Evolutionary conservation across 768 basidiomycete genomes (phyloP), one percentile per base, ranked within the genome.

Genomic region (Rubroboletus pulcherrimus): DNA sequence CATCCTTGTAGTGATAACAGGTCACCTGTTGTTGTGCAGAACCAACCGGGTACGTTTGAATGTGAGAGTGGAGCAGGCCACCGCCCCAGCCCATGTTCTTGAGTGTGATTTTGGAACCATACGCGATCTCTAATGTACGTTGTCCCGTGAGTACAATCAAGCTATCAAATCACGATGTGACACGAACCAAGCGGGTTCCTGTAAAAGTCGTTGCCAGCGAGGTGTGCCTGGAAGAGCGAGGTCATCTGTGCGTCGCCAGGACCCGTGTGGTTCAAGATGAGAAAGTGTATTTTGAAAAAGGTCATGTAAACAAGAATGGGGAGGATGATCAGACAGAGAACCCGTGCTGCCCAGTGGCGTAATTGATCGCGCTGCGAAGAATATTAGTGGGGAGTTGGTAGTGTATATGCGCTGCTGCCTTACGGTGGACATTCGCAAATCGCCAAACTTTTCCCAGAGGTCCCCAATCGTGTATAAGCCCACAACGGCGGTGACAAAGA

Each of bases 21-120:
- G 97, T 98, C 4, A 98, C 86, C 72, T 99, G 97, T 65, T 98
- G 97, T 68, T 98, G 97, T 54, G 77, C 76, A 0, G 94, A 97
- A 12, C 96, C 97, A 21, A 86, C 78, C 0, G 97, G 97, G 69
- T 86, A 97, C 1, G 92, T 87, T 66, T 98, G 96, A n/a, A 93
- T 82, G 69, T 99, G 97, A 5, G 96, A 98, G 69, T 99, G 97
- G 4, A 99, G 77, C 5, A 99, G 80, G 29, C 97, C 97, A 49
- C 97, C 97, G 15, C 96, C 97, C 79, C 90, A 99, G 11, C 94
- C 97, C 81, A 97, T 91, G 71, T 97, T 98, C 71, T 98, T 98
- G 24, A 99, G 75, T 0, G 96, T 95, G 53, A 98, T 63, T 67
- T 85, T 91, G 21, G 94, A 97, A 17, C 96, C 96, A 59, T 81